Evolutionary conservation across 257 asterid genomes (phyloP), one percentile per base, ranked within the genome.

Genomic region (Solanum microdontum): DNA sequence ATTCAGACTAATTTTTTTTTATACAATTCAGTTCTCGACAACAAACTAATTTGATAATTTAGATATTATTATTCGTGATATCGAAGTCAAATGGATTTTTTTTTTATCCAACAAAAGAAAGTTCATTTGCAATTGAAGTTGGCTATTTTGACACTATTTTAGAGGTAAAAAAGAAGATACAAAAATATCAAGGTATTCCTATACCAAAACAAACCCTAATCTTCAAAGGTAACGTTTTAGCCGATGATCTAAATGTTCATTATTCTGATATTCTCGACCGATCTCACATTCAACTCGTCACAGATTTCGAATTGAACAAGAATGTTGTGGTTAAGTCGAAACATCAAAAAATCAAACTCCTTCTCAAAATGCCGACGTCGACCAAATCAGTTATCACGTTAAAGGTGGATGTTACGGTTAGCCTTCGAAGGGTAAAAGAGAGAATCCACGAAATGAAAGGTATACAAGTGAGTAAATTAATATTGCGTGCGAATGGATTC

Each of bases 81-180:
- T 19, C 4, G n/a, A 55, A 8, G 11, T 58, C 68, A 7, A 82
- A 95, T 95, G 98, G 96, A 94, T 74, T 15, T 95, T 28, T 76
- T 85, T 93, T 95, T 88, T 89, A 89, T 36, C 93, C 94, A 26
- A 87, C 88, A 24, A 87, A 84, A 10, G 94, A 92, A 83, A 84
- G 36, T 40, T 73, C 89, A 11, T 95, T 93, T 94, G 32, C 36
- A 89, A 85, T 94, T 15, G 98, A 95, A 88, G 91, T 93, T 3
- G 95, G 96, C 55, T 93, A 90, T 91, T 94, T 94, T 66, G 98
- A 93, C 74, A 90, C 97, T 0, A 89, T 93, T 24, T 45, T 85
- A 6, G 97, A 94, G 85, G 94, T 95, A 93, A 95, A 95, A 89
- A 92, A 93, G 73, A 94, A 92, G 84, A 88, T 93, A 36, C 90